phyloP scores from a whole-genome alignment of 108 stramenopile species.

The Cyclotella cryptica region DNA sequence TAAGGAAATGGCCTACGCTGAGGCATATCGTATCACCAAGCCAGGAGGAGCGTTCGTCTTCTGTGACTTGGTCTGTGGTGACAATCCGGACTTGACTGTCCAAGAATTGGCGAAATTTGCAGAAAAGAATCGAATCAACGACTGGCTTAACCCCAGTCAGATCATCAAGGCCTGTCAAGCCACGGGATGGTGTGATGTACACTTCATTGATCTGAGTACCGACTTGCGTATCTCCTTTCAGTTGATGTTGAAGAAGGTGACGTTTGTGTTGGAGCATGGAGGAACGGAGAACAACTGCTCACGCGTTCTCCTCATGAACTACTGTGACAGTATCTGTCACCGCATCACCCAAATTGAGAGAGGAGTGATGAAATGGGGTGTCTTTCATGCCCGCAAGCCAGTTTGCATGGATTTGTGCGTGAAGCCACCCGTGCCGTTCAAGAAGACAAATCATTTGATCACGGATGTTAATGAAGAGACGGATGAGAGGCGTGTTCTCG shows the following conservation, averaged over 20 bases:
- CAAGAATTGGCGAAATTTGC: constrained; percentile 57
- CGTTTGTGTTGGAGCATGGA: constrained; percentile 45
- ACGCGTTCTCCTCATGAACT: constrained; percentile 46
- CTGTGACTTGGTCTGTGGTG: constrained; percentile 67
- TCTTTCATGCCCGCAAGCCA: constrained; percentile 64
- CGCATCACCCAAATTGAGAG: constrained; percentile 65
- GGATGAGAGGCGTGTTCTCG: background rate
- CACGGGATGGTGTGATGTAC: constrained; percentile 61
- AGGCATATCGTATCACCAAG: constrained; percentile 67
- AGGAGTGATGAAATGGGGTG: constrained; percentile 68
- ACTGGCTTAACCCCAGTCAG: constrained; percentile 63
- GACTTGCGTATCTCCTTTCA: constrained; percentile 64
- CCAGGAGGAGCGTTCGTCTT: constrained; percentile 66
- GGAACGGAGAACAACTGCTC: constrained; percentile 31
- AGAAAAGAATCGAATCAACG: constrained; percentile 55
- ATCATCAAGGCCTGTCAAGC: constrained; percentile 34
- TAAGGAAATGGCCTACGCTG: constrained; percentile 51
- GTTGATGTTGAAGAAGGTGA: constrained; percentile 63
- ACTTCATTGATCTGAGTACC: constrained; percentile 57
- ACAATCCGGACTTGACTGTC: constrained; percentile 46
- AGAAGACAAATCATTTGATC: constrained; percentile 37
- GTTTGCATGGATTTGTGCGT: constrained; percentile 45
- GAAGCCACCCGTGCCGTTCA: constrained; percentile 53
- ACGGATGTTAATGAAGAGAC: constrained; percentile 36
- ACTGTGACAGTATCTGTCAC: constrained; percentile 49